Percentiles rank a stretch among this genome's conserved stretches.
Conservation (phyloP, 495 filamentous ascomycete species). For the Xylaria cubensis region DNA sequence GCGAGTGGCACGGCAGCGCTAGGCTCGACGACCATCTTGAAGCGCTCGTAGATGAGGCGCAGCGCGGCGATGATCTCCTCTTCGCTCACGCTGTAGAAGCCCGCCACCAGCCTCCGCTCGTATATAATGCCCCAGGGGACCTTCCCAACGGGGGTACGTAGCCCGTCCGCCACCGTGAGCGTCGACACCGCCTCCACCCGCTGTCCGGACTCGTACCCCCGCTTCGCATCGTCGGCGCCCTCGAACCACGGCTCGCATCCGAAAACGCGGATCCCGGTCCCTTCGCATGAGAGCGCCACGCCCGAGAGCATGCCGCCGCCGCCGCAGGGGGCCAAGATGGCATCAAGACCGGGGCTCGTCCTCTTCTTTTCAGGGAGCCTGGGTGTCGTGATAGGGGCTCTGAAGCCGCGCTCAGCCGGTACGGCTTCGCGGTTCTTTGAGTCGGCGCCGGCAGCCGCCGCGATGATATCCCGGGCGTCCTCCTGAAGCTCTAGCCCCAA, state of each 20-base stretch:
- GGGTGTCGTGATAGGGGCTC: slow-evolving; percentile 15
- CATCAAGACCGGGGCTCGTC: slow-evolving; percentile 59
- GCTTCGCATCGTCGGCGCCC: slow-evolving; percentile 80
- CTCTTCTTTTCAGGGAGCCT: slow-evolving; percentile 20
- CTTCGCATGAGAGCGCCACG: slow-evolving; percentile 74
- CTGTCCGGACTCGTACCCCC: slow-evolving; percentile 62
- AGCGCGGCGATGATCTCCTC: slow-evolving; percentile 81
- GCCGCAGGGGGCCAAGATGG: slow-evolving; percentile 84
- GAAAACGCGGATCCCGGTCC: slow-evolving; percentile 74
- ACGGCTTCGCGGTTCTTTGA: neutral
- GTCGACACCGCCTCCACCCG: slow-evolving; percentile 72
- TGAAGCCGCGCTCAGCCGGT: slow-evolving; percentile 8
- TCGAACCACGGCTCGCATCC: slow-evolving; percentile 89
- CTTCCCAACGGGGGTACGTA: slow-evolving; percentile 82
- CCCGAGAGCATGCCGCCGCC: slow-evolving; percentile 90
- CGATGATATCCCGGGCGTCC: slow-evolving; percentile 66
- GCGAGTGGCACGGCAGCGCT: slow-evolving; percentile 87
- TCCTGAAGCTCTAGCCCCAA: slow-evolving; percentile 79
- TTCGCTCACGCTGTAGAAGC: slow-evolving; percentile 80
- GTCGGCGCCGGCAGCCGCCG: slow-evolving; percentile 8
- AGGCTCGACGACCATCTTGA: slow-evolving; percentile 94
- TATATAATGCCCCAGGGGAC: slow-evolving; percentile 84
- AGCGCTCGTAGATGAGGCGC: slow-evolving; percentile 80
- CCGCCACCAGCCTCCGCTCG: slow-evolving; percentile 70
- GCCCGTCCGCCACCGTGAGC: slow-evolving; percentile 87